Evolutionary conservation across 2,329 filamentous ascomycete genomes (phyloP).

Genomic region (Salinomyces thailandicus): DNA sequence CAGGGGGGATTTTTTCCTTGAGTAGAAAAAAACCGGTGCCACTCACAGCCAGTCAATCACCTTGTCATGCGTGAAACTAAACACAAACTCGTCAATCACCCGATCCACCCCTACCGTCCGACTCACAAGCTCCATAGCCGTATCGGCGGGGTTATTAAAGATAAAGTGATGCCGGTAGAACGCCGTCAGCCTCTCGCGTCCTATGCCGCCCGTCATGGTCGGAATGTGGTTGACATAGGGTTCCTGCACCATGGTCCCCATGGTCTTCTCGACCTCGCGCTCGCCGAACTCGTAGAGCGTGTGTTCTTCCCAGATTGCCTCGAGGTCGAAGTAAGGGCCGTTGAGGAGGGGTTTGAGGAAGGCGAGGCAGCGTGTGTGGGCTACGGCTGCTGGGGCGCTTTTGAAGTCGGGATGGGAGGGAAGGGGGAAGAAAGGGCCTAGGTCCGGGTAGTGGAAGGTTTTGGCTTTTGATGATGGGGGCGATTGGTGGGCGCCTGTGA

Average conservation of each 20-base stretch:
- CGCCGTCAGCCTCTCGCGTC: slow-evolving; percentile 48
- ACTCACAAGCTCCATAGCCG: slow-evolving; percentile 57
- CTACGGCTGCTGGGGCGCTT: slow-evolving; percentile 45
- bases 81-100: slow-evolving; percentile 61
- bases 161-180: slow-evolving; percentile 71
- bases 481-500: background rate
- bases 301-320: slow-evolving; percentile 71
- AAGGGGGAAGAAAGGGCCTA: slow-evolving; percentile 37
- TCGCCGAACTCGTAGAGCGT: slow-evolving; percentile 60
- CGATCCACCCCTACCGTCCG: slow-evolving; percentile 62
- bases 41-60: slow-evolving; percentile 60
- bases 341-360: slow-evolving; percentile 54
- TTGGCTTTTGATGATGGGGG: slow-evolving; percentile 11
- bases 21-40: background rate
- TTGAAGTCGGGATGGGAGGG: slow-evolving; percentile 44
- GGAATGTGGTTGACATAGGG: slow-evolving; percentile 72
- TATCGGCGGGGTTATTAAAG: slow-evolving; percentile 59
- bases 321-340: slow-evolving; percentile 63
- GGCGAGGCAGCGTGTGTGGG: slow-evolving; percentile 54
- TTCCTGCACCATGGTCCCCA: slow-evolving; percentile 68
- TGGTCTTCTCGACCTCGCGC: slow-evolving; percentile 59
- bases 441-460: slow-evolving; percentile 37
- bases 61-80: slow-evolving; percentile 51
- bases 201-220: slow-evolving; percentile 52
- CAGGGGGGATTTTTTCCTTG: background rate